Percentiles rank a stretch among this genome's conserved stretches.
These are phyloP conservation scores for Bonia amplexicaulis DNA, from an alignment of 176 grass and related monocot species.

Conservation along the genomic window DNA sequence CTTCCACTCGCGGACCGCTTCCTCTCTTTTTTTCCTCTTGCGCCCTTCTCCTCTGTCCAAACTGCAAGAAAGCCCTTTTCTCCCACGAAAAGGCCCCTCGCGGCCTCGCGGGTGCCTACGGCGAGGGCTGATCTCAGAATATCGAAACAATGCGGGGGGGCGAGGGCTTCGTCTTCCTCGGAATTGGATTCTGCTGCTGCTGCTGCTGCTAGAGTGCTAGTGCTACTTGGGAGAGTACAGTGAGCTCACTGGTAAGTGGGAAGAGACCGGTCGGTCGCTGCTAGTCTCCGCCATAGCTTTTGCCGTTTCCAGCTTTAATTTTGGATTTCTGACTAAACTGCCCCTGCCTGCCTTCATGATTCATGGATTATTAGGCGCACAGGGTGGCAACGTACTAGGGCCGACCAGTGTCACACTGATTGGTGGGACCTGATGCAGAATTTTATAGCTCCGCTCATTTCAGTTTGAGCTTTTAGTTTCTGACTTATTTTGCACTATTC, in stretches of 20 bases:
- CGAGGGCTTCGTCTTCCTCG: neutral
- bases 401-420: neutral
- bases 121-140: slow-evolving; percentile 7
- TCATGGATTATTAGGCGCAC: slow-evolving; percentile 13
- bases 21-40: neutral
- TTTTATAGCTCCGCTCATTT: no score
- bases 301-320: slow-evolving; percentile 49
- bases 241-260: slow-evolving; percentile 4
- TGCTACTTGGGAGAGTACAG: neutral
- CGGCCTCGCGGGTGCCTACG: neutral
- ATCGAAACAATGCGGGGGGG: neutral
- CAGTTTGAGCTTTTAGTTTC: no score
- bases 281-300: slow-evolving; percentile 38
- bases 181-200: neutral
- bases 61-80: neutral
- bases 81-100: slow-evolving; percentile 3
- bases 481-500: no score
- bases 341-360: slow-evolving; percentile 11
- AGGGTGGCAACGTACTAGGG: neutral
- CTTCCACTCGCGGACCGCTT: neutral
- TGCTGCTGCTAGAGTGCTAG: no score
- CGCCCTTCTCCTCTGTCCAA: neutral
- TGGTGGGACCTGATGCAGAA: neutral
- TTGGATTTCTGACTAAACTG: slow-evolving; percentile 24
- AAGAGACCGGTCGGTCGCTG: slow-evolving; percentile 21